Evolutionary conservation across 1,284 basidiomycete genomes (phyloP), one percentile per base, ranked within the genome.

Genomic region (Ustilago vetiveriae): DNA sequence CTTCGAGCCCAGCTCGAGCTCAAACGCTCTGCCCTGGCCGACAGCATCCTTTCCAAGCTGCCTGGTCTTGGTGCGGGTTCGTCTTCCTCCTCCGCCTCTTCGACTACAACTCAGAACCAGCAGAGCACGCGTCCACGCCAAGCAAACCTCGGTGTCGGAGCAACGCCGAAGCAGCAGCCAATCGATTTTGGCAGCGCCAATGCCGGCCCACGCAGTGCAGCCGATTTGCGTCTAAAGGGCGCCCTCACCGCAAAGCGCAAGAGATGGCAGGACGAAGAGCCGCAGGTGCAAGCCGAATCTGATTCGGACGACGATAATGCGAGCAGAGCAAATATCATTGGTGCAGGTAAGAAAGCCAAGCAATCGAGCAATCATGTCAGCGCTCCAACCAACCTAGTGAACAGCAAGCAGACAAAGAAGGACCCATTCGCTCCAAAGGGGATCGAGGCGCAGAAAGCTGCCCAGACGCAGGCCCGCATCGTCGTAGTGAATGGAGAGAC

Each of bases 1-100:
- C 64, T 80, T 16, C 76, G 77, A 62, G 72, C 71, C 22, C 72
- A 79, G 67, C 59, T 80, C 39, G 72, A 76, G 51, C 63, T 72
- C 39, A 62, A 74, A 26, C 73, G 76, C 22, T 67, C 75, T 1
- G 64, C 60, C 17, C 56, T 80, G 22, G 72, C 77, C 8, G 72
- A 78, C 19, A 62, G 70, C 37, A 80, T 80, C 33, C 49, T 79
- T 4, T 56, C 69, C 43, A 70, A 72, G 36, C 58, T 78, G 10
- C 72, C 74, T 4, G 39, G 37, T 8, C 36, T 62, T 0, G 30
- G 33, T 35, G 33, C 33, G 10, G 45, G 42, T 19, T 23, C 58
- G 2, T 51, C 59, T 22, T 17, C 63, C 8, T 53, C 71, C 6
- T 4, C 63, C 2, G 21, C 49, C 30, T 33, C 55, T 4, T 32